Base-by-base conservation (phyloP, 345 rosid species). In the Cardamine resedifolia region DNA sequence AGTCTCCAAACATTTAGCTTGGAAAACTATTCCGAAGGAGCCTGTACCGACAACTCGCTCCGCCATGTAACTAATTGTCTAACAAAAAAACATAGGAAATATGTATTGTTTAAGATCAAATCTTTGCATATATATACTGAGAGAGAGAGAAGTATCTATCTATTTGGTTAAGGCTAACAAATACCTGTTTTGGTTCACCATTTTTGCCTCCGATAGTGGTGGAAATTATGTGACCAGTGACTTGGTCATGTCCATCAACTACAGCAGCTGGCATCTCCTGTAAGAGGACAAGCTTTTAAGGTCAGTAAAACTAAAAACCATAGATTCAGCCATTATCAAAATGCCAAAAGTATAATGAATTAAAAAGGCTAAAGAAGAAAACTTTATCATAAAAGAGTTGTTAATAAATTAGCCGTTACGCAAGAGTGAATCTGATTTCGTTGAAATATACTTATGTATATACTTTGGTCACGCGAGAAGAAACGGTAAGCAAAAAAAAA, bases 31-130 rank as follows among this genome's bases (percentile, higher is more conserved):
- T 19, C 97, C 97, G 68, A 90, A 90, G 1, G 97, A 88, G 21
- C 97, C 97, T 41, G 87, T 86, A 33, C 97, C 97, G 5, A 90
- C 94, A 41, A 90, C 87, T 19, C 97, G 85, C 86, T 90, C 97
- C 30, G 97, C 95, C 97, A 90, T 90, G 83, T 88, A 90, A 75
- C 97, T 90, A 64, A 90, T 90, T 4, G 95, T 90, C 92, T 90
- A 68, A 34, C 49, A 65, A 59, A 67, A 23, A 23, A 68, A 12
- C 45, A 50, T 61, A 20, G 4, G 39, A 3, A 36, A 55, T 6
- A 71, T 9, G 9, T n/a, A 1, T 26, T 38, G 15, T 7, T 55
- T 16, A 64, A 5, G 1, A 70, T 15, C 47, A 70, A 18, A 34
- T 7, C 50, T 36, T 43, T 48, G 43, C 63, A 49, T 53, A 59